Percentiles rank a stretch among this genome's conserved stretches.
Evolutionary conservation across 75 land plant genomes (phyloP).

Genomic region (Pinus albicaulis): DNA sequence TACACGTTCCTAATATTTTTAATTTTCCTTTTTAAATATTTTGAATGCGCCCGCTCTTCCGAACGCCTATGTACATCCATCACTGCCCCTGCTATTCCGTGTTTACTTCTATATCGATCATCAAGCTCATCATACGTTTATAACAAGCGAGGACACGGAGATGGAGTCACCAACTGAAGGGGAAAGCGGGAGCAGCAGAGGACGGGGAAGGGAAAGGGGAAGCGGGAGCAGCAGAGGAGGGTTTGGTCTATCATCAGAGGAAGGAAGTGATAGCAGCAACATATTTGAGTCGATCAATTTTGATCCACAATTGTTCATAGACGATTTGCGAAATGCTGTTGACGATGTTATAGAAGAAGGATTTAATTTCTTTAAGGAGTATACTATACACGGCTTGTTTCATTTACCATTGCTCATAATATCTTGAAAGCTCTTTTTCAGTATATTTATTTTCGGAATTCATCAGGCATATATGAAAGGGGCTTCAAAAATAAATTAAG

Average conservation of each 20-base stretch:
- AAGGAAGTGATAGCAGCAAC: background rate
- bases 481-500: too few relatives aligned
- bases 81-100: too few relatives aligned
- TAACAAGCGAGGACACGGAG: too few relatives aligned
- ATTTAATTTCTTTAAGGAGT: slow-evolving; percentile 8
- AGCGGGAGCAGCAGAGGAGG: slow-evolving; percentile 1
- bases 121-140: too few relatives aligned
- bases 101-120: too few relatives aligned
- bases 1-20: too few relatives aligned
- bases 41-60: too few relatives aligned
- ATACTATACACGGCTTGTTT: background rate
- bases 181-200: background rate
- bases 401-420: background rate
- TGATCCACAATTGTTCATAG: slow-evolving; percentile 2
- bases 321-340: slow-evolving; percentile 7
- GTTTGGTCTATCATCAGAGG: background rate
- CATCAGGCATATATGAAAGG: too few relatives aligned
- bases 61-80: too few relatives aligned
- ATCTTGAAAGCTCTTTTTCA: too few relatives aligned
- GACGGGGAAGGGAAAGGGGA: background rate
- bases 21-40: too few relatives aligned
- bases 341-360: slow-evolving; percentile 9
- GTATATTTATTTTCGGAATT: background rate
- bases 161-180: too few relatives aligned
- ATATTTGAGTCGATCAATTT: slow-evolving; percentile 1